A percentile compares a stretch with the other conserved stretches of the same genome.
phyloP scores from a whole-genome alignment of 164 flowering plant species.

The Liquidambar formosana region DNA sequence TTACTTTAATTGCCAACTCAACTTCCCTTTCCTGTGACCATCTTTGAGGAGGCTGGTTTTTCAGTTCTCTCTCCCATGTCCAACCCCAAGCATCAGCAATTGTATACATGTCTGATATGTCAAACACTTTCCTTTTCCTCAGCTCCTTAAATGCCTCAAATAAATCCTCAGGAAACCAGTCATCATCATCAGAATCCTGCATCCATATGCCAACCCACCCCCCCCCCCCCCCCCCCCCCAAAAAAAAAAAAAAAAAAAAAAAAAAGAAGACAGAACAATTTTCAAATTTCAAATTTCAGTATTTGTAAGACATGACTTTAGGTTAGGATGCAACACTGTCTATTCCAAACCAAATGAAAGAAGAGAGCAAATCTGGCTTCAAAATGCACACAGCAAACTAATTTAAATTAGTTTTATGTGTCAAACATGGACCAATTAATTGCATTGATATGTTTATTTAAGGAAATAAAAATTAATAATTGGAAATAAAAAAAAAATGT shows the following conservation, averaged over 20 bases:
- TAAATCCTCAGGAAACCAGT: constrained; percentile 87
- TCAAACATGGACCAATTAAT: no score
- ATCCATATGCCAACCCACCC: constrained; percentile 17
- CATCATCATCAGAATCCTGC: constrained; percentile 82
- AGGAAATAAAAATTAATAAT: no score
- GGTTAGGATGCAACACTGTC: background rate
- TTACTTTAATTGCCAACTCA: constrained; percentile 80
- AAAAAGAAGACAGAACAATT: no score
- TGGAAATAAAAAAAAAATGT: no score
- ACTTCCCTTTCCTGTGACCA: constrained; percentile 99
- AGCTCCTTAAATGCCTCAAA: constrained; percentile 81
- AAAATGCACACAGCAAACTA: background rate
- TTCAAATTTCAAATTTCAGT: background rate
- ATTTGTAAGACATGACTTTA: background rate
- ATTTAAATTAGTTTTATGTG: background rate
- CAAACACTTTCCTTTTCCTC: constrained; percentile 77
- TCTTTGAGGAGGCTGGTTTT: constrained; percentile 59
- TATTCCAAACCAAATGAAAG: background rate
- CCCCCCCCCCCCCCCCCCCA: no score
- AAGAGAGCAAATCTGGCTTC: no score
- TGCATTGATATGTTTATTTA: no score
- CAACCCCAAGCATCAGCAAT: constrained; percentile 98
- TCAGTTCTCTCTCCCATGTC: constrained; percentile 93
- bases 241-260: no score
- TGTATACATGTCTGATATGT: constrained; percentile 89